Conservation (phyloP, 2,329 filamentous ascomycete species). For the Arthrobotrys pseudoclavata region DNA sequence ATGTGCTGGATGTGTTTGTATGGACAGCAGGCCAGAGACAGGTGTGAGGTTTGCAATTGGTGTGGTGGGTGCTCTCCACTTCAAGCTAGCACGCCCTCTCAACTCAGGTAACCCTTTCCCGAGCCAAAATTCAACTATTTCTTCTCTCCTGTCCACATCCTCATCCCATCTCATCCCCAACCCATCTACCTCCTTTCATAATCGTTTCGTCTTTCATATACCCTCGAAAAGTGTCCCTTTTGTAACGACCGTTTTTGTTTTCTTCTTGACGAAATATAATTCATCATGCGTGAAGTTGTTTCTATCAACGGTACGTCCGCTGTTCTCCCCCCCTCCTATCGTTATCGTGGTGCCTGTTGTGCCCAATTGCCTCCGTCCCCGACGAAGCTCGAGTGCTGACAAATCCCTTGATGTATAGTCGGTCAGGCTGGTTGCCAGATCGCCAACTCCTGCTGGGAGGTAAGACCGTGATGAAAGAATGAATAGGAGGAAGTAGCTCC, state of each 20-base stretch:
- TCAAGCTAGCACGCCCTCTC: slow-evolving; percentile 22
- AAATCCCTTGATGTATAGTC: slow-evolving; percentile 75
- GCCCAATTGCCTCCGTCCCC: slow-evolving; percentile 67
- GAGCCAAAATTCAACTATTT: slow-evolving; percentile 29
- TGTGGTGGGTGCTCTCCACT: slow-evolving; percentile 31
- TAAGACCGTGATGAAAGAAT: slow-evolving; percentile 71
- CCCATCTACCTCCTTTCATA: slow-evolving; percentile 61
- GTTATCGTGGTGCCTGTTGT: slow-evolving; percentile 62
- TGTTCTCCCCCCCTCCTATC: slow-evolving; percentile 50
- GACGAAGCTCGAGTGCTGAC: slow-evolving; percentile 40
- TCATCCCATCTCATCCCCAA: slow-evolving; percentile 61
- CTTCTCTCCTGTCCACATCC: slow-evolving; percentile 62
- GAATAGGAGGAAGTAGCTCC: slow-evolving; percentile 10
- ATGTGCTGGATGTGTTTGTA: neutral
- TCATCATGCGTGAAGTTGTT: slow-evolving; percentile 98
- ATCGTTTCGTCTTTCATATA: slow-evolving; percentile 49
- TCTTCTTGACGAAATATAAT: slow-evolving; percentile 64
- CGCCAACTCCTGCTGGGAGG: slow-evolving; percentile 99
- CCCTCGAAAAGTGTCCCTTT: slow-evolving; percentile 44
- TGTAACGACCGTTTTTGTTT: slow-evolving; percentile 61
- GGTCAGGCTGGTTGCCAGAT: slow-evolving; percentile 99
- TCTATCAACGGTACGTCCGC: slow-evolving; percentile 89
- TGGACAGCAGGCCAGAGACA: neutral
- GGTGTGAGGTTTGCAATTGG: neutral
- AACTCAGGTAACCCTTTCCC: slow-evolving; percentile 27